Conservation (phyloP, 2,329 filamentous ascomycete genomes). For the Fusarium pseudocircinatum region DNA sequence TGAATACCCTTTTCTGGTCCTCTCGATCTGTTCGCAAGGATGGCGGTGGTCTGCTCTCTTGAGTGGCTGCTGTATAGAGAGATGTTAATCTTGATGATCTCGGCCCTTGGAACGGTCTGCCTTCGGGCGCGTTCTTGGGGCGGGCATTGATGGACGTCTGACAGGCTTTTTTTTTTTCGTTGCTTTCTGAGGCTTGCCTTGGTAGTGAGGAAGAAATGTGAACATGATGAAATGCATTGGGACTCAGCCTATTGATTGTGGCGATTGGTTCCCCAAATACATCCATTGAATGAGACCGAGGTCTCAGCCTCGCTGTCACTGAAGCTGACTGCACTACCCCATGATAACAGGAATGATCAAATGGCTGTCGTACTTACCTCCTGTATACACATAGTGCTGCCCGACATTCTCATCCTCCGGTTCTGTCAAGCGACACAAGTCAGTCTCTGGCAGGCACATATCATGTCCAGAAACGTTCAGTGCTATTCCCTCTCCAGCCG, state of each 20-base stretch:
- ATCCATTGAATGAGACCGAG: too few relatives aligned
- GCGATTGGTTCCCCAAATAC: too few relatives aligned
- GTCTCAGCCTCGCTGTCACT: too few relatives aligned
- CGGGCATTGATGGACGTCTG: slow-evolving; percentile 91
- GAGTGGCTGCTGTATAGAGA: slow-evolving; percentile 74
- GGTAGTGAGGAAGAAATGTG: slow-evolving; percentile 61
- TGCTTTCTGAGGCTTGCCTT: slow-evolving; percentile 57
- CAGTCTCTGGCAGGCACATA: neutral
- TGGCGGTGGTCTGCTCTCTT: slow-evolving; percentile 55
- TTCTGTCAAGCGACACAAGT: neutral
- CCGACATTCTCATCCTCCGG: neutral
- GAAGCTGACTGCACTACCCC: neutral
- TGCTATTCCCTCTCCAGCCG: neutral
- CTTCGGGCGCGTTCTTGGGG: slow-evolving; percentile 80
- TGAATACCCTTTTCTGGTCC: slow-evolving; percentile 41
- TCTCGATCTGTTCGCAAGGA: slow-evolving; percentile 56
- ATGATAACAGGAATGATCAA: neutral
- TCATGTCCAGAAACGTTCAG: neutral
- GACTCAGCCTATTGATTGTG: too few relatives aligned
- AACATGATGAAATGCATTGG: rapidly evolving
- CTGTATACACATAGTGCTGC: neutral
- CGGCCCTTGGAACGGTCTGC: slow-evolving; percentile 76
- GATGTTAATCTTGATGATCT: slow-evolving; percentile 86
- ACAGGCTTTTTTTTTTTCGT: slow-evolving; percentile 74
- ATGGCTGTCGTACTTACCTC: neutral